Base-by-base conservation (phyloP, 371 early-diverging fungal species). In the Rhizopus delemar region DNA sequence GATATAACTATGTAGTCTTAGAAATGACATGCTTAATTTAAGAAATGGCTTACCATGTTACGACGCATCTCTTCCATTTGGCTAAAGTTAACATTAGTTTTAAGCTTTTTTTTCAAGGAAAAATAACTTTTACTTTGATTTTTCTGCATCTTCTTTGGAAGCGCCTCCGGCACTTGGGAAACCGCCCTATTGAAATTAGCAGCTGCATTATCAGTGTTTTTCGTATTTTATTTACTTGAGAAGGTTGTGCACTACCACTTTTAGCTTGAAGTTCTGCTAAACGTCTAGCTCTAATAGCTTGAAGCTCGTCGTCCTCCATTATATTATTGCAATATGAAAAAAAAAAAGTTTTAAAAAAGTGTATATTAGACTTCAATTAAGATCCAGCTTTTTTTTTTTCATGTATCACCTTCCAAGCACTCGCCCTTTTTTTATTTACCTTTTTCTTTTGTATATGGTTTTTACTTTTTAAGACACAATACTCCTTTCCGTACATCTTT, bases 251-350 rank as follows among this genome's bases (percentile, higher is more conserved):
- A 45, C 66, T 64, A 3, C 60, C 60, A 13, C 59, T 41, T 49
- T 60, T 41, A 34, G 77, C 80, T 66, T 85, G 82, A 55, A 89
- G 68, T 65, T 87, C 86, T 28, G 87, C 87, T 78, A 90, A 71
- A 53, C 93, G 85, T 71, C 86, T 84, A 38, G 90, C 91, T 62
- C 93, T 83, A 66, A 94, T 93, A 29, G 88, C 88, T 63, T 85
- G 82, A 52, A 94, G 86, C 74, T 94, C 95, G 63, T 86, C 85
- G 86, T 91, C 93, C 57, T 88, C 92, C 92, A 92, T 91, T 13
- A 35, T 60, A 32, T 36, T 33, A 39, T 31, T n/a, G 39, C n/a
- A 36, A 12, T 28, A 33, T 32, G 56, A 38, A 39, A 49, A 50
- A 32, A 57, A 49, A 39, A 49, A 32, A 32, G 55, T 12, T 33